Evolutionary conservation across 1,284 basidiomycete genomes (phyloP).

Genomic region (Ustilago crameri): DNA sequence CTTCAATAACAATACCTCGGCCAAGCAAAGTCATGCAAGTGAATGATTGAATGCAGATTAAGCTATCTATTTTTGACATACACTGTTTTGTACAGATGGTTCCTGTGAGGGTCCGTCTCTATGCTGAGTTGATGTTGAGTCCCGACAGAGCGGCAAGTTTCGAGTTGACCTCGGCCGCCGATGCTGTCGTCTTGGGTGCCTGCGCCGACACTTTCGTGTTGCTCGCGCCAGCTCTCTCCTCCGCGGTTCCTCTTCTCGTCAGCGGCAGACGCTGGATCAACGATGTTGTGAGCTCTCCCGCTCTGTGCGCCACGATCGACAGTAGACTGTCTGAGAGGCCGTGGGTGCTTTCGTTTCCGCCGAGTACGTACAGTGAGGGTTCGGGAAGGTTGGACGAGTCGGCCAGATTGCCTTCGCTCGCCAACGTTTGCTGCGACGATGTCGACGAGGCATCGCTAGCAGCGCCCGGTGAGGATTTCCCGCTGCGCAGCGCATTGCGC

Average conservation of each 20-base stretch:
- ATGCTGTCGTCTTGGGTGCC: no score
- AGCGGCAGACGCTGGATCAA: conserved; percentile 34
- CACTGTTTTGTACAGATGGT: no score
- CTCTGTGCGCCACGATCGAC: conserved; percentile 61
- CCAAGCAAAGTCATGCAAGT: no score
- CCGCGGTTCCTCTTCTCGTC: conserved; percentile 7
- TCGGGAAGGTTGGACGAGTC: conserved; percentile 11
- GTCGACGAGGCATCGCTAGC: conserved; percentile 40
- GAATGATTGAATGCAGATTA: no score
- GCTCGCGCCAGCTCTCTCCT: conserved; percentile 2
- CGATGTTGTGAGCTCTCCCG: conserved; percentile 58
- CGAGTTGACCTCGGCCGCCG: no score
- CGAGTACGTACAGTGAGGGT: conserved; percentile 59
- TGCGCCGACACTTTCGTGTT: no score
- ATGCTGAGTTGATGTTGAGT: no score
- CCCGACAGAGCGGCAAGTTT: no score
- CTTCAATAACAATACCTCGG: no score
- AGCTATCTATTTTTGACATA: no score
- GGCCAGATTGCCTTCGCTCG: conserved; percentile 13
- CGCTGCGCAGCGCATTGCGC: conserved; percentile 17
- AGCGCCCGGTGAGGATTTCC: conserved; percentile 32
- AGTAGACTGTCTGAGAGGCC: conserved; percentile 63
- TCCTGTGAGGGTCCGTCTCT: no score
- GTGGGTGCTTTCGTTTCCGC: conserved; percentile 66
- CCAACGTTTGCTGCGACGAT: conserved; percentile 40